Evolutionary conservation across 768 basidiomycete genomes (phyloP).

Genomic region (Saitozyma sp.): DNA sequence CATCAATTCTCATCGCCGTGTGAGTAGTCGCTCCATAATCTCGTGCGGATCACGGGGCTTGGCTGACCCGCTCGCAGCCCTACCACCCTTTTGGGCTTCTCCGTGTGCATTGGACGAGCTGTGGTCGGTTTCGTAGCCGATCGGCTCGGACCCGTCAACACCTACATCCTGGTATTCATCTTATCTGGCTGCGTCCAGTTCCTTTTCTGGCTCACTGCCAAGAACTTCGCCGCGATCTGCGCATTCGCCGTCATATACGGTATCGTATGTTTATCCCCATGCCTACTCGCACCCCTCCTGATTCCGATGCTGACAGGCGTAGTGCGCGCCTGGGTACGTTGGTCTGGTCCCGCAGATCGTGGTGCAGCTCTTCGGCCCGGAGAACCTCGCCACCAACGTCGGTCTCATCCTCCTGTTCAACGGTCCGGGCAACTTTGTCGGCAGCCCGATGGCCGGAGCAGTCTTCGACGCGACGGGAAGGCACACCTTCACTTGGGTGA

Average conservation of each 20-base stretch:
- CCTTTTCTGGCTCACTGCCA: conserved; percentile 37
- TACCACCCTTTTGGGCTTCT: conserved; percentile 22
- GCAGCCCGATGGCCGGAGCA: conserved; percentile 27
- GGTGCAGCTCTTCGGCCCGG: conserved; percentile 32
- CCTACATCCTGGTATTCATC: conserved; percentile 30
- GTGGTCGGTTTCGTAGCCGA: conserved; percentile 40
- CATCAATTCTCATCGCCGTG: background rate
- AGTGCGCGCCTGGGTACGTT: conserved; percentile 26
- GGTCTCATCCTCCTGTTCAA: conserved; percentile 27
- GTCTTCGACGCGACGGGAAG: conserved; percentile 24
- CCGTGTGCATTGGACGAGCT: conserved; percentile 27
- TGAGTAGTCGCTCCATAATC: background rate
- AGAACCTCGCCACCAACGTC: conserved; percentile 34
- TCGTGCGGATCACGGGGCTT: too few species aligned
- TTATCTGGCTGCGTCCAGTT: conserved; percentile 31
- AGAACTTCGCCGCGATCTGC: conserved; percentile 22
- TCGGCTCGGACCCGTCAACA: conserved; percentile 40
- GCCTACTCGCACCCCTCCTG: background rate
- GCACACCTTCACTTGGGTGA: conserved; percentile 31
- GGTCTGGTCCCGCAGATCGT: conserved; percentile 31
- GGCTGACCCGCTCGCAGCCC: conserved; percentile 18
- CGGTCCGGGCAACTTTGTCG: conserved; percentile 25
- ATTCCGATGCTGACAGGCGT: conserved; percentile 3
- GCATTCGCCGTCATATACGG: conserved; percentile 37
- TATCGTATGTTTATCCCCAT: conserved; percentile 10